Base-by-base conservation (phyloP, 2,329 filamentous ascomycete genomes). In the Chalaropsis ovoidea region DNA sequence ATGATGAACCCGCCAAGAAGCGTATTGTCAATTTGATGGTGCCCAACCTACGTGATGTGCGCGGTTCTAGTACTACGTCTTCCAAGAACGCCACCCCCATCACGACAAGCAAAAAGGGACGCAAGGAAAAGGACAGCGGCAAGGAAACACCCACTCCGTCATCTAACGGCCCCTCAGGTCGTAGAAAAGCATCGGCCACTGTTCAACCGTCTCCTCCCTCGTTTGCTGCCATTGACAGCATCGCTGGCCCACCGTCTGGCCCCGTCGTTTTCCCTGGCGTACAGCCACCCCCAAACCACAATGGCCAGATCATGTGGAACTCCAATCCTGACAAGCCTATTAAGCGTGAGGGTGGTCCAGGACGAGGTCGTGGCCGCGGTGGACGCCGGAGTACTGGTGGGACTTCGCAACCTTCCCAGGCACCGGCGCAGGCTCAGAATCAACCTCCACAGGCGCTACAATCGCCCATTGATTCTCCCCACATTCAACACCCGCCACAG, bases 221-320 rank as follows among this genome's bases (percentile, higher is more conserved):
- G 17, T 63, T 49, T 49, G 47, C 61, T 41, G 58, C 63, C 15
- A 67, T 62, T 35, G 42, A 62, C 17, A 64, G 49, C 6, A 47
- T 67, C 13, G 43, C 45, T 27, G 66, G 35, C 7, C 66, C 58
- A 8, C 60, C 66, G 15, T 65, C 63, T 22, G 63, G 63, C 2
- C 61, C 56, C 2, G 42, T 61, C 11, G 45, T 42, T 7, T 65
- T 56, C 10, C 54, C 58, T 13, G 63, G 62, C 5, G 58, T 54
- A 22, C 47, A 54, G 15, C 63, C 66, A 7, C 66, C 66, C 1
- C 66, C 63, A 2, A 67, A 67, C 42, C 63, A 67, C 63, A 67
- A 67, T 47, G 66, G 66, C n/a, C 66, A 67, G 41, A 65, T 67
- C 47, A 67, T 67, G 66, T 67, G 66, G 66, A 67, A 67, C 45